Percentiles rank a stretch among this genome's conserved stretches.
phyloP scores from a whole-genome alignment of 2,329 filamentous ascomycete species.

The Rhytidhysteron rufulum region DNA sequence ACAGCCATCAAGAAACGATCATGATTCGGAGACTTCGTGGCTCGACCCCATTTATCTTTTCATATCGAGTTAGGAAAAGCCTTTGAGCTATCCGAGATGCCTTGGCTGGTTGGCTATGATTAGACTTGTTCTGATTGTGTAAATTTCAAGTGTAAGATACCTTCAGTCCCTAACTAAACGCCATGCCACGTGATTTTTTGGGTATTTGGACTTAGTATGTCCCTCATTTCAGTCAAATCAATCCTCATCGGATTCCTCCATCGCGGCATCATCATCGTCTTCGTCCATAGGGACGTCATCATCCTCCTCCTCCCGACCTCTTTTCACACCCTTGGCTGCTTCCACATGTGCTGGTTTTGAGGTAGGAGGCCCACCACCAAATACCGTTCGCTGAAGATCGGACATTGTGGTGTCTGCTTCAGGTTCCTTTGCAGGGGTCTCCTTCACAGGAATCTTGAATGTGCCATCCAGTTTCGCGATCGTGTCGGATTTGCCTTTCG shows the following conservation, averaged over 20 bases:
- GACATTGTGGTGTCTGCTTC: conserved; percentile 14
- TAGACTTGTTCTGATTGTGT: conserved; percentile 3
- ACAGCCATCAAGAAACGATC: too few species aligned
- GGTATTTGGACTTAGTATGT: neutral
- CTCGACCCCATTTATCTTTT: too few species aligned
- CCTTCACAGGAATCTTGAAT: conserved; percentile 63
- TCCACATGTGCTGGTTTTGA: conserved; percentile 44
- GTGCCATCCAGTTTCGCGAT: conserved; percentile 90
- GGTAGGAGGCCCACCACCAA: conserved; percentile 21
- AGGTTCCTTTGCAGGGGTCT: conserved; percentile 17
- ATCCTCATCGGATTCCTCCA: conserved; percentile 74
- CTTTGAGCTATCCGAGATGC: too few species aligned
- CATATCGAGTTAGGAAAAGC: too few species aligned
- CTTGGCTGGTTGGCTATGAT: conserved; percentile 3
- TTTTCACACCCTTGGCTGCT: conserved; percentile 60
- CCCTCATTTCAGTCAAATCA: conserved; percentile 26
- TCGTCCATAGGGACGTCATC: conserved; percentile 44
- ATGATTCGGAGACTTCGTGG: too few species aligned
- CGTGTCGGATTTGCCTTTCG: conserved; percentile 81
- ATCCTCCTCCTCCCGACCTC: conserved; percentile 62
- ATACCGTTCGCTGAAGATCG: conserved; percentile 42
- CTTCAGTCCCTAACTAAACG: neutral
- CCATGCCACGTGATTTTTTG: neutral
- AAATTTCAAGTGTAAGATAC: conserved; percentile 3
- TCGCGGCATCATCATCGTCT: conserved; percentile 52